Percentiles rank a stretch among this genome's conserved stretches.
Conservation (phyloP, 2,329 filamentous ascomycete genomes). For the Alternaria novae-zelandiae region DNA sequence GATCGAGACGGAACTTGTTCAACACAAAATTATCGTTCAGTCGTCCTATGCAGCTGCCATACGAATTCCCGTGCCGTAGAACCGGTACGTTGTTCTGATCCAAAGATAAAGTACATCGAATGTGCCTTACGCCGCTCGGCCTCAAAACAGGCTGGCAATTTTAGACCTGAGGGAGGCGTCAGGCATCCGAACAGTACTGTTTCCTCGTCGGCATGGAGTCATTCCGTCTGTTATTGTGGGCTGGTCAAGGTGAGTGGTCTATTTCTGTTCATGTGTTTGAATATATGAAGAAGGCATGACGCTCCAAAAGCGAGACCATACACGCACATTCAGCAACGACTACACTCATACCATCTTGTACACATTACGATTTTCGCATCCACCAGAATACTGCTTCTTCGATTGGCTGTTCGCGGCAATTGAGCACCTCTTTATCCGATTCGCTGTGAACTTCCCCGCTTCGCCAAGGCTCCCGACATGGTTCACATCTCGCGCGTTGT, state of each 20-base stretch:
- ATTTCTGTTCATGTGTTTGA: background rate
- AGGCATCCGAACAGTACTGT: background rate
- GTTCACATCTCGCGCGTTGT: background rate
- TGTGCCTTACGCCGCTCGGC: background rate
- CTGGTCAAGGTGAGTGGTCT: background rate
- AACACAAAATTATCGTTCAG: background rate
- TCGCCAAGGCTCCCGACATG: slow-evolving; percentile 1
- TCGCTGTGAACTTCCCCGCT: background rate
- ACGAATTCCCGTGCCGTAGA: background rate
- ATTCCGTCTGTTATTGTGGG: background rate
- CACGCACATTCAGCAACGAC: background rate
- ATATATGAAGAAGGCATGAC: background rate
- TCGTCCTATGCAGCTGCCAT: background rate
- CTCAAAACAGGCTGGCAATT: background rate
- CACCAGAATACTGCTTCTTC: background rate
- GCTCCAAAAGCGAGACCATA: background rate
- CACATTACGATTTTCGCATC: background rate
- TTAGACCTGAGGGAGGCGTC: background rate
- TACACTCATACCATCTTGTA: background rate
- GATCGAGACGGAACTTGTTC: background rate
- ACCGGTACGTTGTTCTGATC: background rate
- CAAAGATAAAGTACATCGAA: background rate
- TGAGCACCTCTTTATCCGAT: background rate
- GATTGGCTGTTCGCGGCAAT: background rate
- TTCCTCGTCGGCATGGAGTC: background rate